phyloP scores from a whole-genome alignment of 164 flowering plant genomes.

The Vitis rotundifolia region DNA sequence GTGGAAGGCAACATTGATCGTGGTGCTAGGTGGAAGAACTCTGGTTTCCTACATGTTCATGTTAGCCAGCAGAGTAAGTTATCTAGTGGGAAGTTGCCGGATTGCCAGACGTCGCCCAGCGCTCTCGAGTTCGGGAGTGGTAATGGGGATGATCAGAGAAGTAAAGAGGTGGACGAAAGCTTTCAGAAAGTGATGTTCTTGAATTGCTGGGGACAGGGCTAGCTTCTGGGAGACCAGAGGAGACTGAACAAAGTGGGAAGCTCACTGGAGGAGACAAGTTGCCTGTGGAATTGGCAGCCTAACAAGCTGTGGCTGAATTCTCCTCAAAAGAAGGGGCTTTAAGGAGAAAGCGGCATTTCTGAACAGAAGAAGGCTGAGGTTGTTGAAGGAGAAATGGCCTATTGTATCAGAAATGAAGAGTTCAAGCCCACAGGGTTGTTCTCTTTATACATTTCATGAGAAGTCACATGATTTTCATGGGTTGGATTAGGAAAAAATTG shows the following conservation, averaged over 20 bases:
- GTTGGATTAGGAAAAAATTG: no score
- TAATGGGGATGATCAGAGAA: slow-evolving; percentile 4
- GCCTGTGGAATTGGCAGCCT: background rate
- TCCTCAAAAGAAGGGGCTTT: no score
- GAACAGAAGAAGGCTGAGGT: no score
- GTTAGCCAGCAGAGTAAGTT: background rate
- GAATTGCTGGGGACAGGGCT: slow-evolving; percentile 37
- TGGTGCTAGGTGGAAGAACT: slow-evolving; percentile 8
- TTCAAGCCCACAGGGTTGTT: no score
- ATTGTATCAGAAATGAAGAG: no score
- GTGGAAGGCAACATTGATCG: slow-evolving; percentile 18
- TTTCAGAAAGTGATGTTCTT: slow-evolving; percentile 31
- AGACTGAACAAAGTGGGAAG: no score
- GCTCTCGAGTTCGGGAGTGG: background rate
- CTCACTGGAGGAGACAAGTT: background rate
- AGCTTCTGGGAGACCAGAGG: background rate
- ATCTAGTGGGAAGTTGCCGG: background rate
- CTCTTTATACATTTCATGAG: no score
- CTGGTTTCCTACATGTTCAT: slow-evolving; percentile 9
- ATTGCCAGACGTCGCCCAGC: background rate
- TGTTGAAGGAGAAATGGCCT: no score
- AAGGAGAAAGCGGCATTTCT: no score
- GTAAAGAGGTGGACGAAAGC: slow-evolving; percentile 23
- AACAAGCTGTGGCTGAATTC: no score
- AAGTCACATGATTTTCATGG: no score